Evolutionary conservation across 129 eudicot species (phyloP), one percentile per base, ranked within the genome.

Genomic region (Artemisia tridentata): DNA sequence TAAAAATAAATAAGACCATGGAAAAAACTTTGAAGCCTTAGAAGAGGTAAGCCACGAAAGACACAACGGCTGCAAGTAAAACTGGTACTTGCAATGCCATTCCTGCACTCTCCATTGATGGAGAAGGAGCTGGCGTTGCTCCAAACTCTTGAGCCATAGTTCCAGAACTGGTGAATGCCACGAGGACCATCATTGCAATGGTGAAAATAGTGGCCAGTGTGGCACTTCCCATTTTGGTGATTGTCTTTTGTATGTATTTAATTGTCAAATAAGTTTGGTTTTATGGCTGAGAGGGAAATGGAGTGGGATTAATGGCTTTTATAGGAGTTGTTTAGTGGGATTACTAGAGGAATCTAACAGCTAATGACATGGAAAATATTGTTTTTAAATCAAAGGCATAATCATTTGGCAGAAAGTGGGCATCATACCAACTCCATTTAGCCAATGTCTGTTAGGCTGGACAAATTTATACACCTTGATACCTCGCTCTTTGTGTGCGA

Each of bases 101-200:
- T 3, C 79, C 83, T 58, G 66, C 81, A 52, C 76, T 80, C 83
- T 80, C 75, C 83, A 84, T 81, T 21, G 72, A 64, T 0, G 83
- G 88, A 1, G 85, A 73, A 31, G 88, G 88, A 14, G 85, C 81
- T 27, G 84, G 79, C 43, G 78, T 56, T 16, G 72, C 73, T 11
- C 60, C 85, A 53, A 73, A 56, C 51, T 78, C 85, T 11, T 59
- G 80, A 27, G 62, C 79, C 27, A 63, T 50, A 3, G 75, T 15
- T 25, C 76, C 85, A 4, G 38, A 54, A 19, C 57, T 38, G 45
- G 10, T 38, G 45, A 38, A 38, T 0, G 45, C 45, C 45, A 38
- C 0, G 0, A 52, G 66, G 19, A 68, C 84, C 6, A 84, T 84
- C 87, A 74, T 87, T 15, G 83, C 15, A 79, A 48, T 80, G 75